These are phyloP conservation scores for Sclerotinia nivalis DNA, from an alignment of 2,329 filamentous ascomycete species.

Conservation along the genomic window DNA sequence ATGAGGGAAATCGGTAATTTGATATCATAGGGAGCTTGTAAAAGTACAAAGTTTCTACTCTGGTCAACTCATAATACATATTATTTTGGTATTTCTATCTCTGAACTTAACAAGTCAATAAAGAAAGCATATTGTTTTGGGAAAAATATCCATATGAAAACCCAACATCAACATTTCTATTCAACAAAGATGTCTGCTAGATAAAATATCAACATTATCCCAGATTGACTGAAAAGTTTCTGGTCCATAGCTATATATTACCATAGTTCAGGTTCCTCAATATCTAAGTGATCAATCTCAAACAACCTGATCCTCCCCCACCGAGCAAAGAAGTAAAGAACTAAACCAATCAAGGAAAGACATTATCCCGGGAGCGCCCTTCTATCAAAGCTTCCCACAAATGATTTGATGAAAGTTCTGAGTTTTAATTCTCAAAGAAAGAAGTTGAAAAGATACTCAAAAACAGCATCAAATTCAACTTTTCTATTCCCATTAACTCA, in stretches of 20 bases:
- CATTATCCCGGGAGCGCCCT: neutral
- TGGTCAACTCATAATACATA: neutral
- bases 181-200: no score
- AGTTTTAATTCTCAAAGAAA: neutral
- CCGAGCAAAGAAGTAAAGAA: neutral
- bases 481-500: neutral
- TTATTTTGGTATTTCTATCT: neutral
- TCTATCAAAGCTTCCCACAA: neutral
- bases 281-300: neutral
- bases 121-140: neutral
- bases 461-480: neutral
- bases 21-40: neutral
- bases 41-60: neutral
- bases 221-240: neutral
- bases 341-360: neutral
- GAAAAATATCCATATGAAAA: neutral
- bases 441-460: neutral
- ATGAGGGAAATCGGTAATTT: neutral
- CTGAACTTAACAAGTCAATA: neutral
- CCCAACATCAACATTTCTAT: no score
- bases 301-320: neutral
- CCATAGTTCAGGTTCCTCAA: neutral
- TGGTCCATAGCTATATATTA: neutral
- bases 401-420: neutral
- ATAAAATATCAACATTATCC: neutral